Evolutionary conservation across 441 rosid genomes (phyloP), one percentile per base, ranked within the genome.

Genomic region (Geranium incanum): DNA sequence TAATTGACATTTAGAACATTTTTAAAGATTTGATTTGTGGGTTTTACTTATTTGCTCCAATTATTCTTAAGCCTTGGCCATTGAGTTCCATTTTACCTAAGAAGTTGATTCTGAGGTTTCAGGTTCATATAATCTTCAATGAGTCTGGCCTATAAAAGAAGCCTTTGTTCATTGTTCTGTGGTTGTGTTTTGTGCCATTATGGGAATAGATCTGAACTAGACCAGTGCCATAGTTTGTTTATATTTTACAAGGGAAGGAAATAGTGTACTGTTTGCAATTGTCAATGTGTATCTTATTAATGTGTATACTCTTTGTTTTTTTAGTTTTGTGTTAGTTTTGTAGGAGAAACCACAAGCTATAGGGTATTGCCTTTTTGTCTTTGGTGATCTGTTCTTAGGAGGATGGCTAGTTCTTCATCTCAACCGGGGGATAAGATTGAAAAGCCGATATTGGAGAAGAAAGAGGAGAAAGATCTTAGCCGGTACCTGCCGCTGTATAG

Each of bases 391-490:
- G 15, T 11, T 11, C 57, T 48, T 12, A 1, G 16, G 57, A 48
- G 16, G 19, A 52, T 52, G 59, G 59, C 59, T 0, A 52, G 59
- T 18, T n/a, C 59, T 52, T 52, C 59, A 13, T 13, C 19, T 3
- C 59, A 52, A 52, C 59, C 59, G 4, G 59, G 19, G 59, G 19
- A 15, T n/a, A 52, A 52, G 59, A n/a, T 48, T 48, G 57, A 13
- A 48, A 48, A 48, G 57, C 57, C 57, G 16, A 48, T 0, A 11
- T 48, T 12, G 15, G 15, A 48, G 57, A 48, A 52, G 59, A 52
- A 52, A 15, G 59, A 52, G 15, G 59, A 52, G 59, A 52, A 52
- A 16, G 59, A 52, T 52, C 59, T 52, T 52, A 52, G 59, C 59
- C 4, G 6, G 5, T 52, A 52, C 59, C 19, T 52, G 19, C 59